Conservation (phyloP, 257 asterid genomes). For the Nicotiana paniculata region DNA sequence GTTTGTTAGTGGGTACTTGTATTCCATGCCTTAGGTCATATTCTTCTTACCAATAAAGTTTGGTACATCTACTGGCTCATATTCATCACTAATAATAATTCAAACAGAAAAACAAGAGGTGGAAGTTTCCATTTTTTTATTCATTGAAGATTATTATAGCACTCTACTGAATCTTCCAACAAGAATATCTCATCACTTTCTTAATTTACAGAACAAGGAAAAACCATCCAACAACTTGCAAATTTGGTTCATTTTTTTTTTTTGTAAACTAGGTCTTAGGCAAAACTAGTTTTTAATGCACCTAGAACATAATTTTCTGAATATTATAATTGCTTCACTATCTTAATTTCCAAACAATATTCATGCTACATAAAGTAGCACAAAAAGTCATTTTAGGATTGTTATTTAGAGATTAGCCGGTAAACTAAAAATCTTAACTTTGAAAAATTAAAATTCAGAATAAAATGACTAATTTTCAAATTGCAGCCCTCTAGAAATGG, state of each 20-base stretch:
- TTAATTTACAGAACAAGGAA: neutral
- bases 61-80: neutral
- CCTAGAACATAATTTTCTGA: neutral
- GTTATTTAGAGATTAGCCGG: too few species aligned
- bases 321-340: neutral
- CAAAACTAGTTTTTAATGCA: neutral
- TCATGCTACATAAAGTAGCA: neutral
- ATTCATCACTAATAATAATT: neutral
- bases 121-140: neutral
- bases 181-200: too few species aligned
- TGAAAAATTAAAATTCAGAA: too few species aligned
- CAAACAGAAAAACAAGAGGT: neutral
- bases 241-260: neutral
- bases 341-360: neutral
- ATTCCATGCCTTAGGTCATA: neutral
- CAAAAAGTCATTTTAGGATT: too few species aligned
- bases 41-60: neutral
- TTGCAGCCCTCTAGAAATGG: too few species aligned
- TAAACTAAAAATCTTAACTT: too few species aligned
- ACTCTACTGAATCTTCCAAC: too few species aligned
- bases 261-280: neutral
- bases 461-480: too few species aligned
- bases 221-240: neutral
- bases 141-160: neutral
- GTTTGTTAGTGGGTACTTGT: slow-evolving; percentile 4